Evolutionary conservation across 306 rosid species (phyloP).

Genomic region (Casuarina glauca): DNA sequence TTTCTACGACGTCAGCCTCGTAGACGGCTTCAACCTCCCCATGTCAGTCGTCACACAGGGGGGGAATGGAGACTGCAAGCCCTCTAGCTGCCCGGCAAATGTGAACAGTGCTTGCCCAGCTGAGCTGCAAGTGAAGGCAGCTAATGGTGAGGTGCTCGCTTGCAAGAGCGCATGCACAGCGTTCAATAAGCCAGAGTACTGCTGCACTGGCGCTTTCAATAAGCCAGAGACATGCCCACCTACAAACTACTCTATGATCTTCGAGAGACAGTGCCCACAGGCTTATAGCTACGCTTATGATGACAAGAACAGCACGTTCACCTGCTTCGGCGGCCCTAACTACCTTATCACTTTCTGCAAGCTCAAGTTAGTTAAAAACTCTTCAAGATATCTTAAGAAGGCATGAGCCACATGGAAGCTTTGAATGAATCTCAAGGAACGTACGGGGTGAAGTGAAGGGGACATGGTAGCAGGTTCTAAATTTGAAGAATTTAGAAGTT

Average conservation of each 20-base stretch:
- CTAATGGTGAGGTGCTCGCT: conserved; percentile 33
- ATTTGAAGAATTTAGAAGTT: too few species aligned
- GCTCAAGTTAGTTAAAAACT: too few species aligned
- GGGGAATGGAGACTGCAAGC: conserved; percentile 21
- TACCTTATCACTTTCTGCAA: conserved; percentile 40
- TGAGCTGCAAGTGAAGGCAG: conserved; percentile 21
- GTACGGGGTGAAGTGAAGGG: too few species aligned
- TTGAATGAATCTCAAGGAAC: too few species aligned
- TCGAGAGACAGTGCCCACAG: conserved; percentile 41
- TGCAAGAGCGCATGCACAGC: conserved; percentile 51
- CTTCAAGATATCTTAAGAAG: too few species aligned
- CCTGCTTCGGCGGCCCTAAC: conserved; percentile 40
- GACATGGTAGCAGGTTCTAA: too few species aligned
- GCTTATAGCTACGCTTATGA: conserved; percentile 58
- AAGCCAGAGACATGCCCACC: conserved; percentile 38
- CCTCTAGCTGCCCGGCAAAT: conserved; percentile 28
- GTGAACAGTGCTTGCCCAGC: conserved; percentile 34
- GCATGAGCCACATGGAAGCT: too few species aligned
- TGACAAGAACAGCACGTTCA: conserved; percentile 30
- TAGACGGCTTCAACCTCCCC: conserved; percentile 48
- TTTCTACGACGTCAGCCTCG: conserved; percentile 41
- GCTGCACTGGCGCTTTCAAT: conserved; percentile 31
- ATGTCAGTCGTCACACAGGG: conserved; percentile 27
- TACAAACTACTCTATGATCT: conserved; percentile 34
- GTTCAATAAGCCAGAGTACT: conserved; percentile 33